Evolutionary conservation across 495 filamentous ascomycete species (phyloP).

Genomic region (Trypethelium eluteriae): DNA sequence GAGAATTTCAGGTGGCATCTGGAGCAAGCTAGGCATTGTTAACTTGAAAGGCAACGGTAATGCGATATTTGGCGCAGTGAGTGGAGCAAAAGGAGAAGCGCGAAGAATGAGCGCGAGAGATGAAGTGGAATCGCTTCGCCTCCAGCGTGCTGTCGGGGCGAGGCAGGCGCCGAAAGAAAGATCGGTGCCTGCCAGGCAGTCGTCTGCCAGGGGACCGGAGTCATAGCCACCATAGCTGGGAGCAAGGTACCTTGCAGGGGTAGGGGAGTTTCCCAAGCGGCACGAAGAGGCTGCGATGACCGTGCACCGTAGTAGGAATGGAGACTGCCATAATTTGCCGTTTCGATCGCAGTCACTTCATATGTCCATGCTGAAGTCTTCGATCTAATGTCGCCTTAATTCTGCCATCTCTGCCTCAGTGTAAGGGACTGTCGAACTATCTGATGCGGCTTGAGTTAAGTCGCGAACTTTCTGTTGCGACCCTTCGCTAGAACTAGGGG

Average conservation of each 20-base stretch:
- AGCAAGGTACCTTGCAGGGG: background rate
- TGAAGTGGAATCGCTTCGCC: background rate
- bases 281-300: no score
- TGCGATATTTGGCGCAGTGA: background rate
- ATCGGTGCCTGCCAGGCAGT: background rate
- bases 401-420: background rate
- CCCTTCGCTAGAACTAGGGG: background rate
- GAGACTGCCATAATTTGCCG: no score
- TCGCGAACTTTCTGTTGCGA: background rate
- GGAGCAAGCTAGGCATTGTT: constrained; percentile 1
- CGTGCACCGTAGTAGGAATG: no score
- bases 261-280: no score
- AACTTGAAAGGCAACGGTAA: constrained; percentile 2
- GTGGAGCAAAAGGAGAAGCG: no score
- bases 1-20: background rate
- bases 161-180: background rate
- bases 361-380: no score
- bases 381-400: no score
- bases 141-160: background rate
- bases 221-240: background rate
- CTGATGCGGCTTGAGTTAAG: background rate
- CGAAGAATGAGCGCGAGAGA: background rate
- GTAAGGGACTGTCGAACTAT: background rate
- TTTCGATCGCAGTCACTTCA: no score
- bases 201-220: background rate